These are phyloP conservation scores for Apiotrichum veenhuisii DNA, from an alignment of 1,284 basidiomycete species.

Conservation along the genomic window DNA sequence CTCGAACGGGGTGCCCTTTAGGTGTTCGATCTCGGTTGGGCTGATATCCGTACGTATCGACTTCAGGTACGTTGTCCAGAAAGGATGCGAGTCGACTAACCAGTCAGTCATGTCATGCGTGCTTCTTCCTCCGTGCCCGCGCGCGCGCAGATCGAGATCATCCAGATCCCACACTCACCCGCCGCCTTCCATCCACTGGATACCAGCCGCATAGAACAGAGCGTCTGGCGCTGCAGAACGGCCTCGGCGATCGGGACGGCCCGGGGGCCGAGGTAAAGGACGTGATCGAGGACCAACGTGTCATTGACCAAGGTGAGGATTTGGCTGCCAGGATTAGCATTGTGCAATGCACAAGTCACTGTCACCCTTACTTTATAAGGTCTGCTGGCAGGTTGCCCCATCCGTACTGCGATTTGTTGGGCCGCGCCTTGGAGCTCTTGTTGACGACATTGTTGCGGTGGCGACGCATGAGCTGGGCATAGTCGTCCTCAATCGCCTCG, in stretches of 20 bases:
- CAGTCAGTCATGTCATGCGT: not conserved
- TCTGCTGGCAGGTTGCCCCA: conserved; percentile 17
- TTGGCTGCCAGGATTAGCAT: conserved; percentile 1
- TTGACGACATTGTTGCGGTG: conserved; percentile 11
- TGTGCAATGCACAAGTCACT: not conserved
- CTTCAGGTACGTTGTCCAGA: conserved; percentile 24
- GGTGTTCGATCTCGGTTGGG: not conserved
- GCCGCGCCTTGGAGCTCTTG: conserved; percentile 21
- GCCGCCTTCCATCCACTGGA: conserved; percentile 23
- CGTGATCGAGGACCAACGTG: not conserved
- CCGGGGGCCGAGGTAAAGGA: not conserved
- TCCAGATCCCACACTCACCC: conserved; percentile 14
- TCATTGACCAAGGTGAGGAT: conserved; percentile 4
- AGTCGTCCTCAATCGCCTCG: not conserved
- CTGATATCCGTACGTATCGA: conserved; percentile 6
- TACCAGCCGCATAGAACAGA: conserved; percentile 21
- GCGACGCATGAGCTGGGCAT: not conserved
- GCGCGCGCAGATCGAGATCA: too few relatives aligned
- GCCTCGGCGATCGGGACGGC: conserved; percentile 7
- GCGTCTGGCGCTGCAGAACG: conserved; percentile 13
- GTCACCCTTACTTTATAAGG: conserved; percentile 8
- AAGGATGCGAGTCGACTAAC: conserved; percentile 30
- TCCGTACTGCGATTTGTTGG: conserved; percentile 20
- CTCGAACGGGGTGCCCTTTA: not conserved
- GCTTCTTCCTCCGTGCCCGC: not conserved